Conservation (phyloP, 1,284 basidiomycete species). For the Ganoderma lucidum region DNA sequence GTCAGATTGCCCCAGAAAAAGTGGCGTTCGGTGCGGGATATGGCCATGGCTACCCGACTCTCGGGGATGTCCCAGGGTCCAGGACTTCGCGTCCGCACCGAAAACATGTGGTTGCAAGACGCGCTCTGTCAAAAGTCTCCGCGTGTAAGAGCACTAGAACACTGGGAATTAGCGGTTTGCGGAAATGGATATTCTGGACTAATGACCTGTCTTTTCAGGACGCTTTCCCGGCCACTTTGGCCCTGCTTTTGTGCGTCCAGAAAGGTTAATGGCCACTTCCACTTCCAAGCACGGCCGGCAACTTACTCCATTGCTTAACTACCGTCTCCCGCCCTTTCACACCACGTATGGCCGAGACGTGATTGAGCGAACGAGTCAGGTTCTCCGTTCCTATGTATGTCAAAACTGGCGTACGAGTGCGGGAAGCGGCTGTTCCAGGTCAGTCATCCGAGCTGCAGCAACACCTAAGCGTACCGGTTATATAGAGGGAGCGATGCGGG, state of each 20-base stretch:
- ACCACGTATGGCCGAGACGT: not conserved
- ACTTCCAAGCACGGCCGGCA: conserved; percentile 15
- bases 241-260: conserved; percentile 23
- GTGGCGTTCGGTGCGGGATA: conserved; percentile 20
- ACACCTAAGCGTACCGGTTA: conserved; percentile 8
- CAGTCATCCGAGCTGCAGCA: not conserved
- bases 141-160: conserved; percentile 31
- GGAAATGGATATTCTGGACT: conserved; percentile 15
- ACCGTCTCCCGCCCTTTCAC: not conserved
- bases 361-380: conserved; percentile 2
- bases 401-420: not conserved
- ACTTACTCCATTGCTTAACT: conserved; percentile 12
- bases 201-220: conserved; percentile 9
- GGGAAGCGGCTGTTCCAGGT: not conserved
- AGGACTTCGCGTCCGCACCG: conserved; percentile 31
- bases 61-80: conserved; percentile 30
- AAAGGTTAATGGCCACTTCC: conserved; percentile 19
- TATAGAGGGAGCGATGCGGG: not conserved
- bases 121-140: conserved; percentile 28
- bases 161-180: conserved; percentile 21
- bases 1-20: conserved; percentile 25
- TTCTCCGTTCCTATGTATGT: not conserved
- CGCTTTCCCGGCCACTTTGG: conserved; percentile 2
- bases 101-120: conserved; percentile 33
- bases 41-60: conserved; percentile 25